These are phyloP conservation scores for Stephania yunnanensis DNA, from an alignment of 164 flowering plant genomes.

Conservation along the genomic window DNA sequence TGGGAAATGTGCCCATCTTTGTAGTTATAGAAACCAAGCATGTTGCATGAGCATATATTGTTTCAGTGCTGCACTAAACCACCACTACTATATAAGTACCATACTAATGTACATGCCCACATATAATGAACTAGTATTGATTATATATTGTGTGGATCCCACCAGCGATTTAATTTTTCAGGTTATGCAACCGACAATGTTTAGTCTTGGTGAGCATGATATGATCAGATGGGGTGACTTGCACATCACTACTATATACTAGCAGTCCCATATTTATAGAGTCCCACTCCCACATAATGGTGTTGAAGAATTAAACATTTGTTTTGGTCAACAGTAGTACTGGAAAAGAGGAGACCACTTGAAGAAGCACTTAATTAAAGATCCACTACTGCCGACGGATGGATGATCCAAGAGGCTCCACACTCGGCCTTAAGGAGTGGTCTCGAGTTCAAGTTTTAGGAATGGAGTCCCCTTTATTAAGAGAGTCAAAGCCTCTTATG, in stretches of 20 bases:
- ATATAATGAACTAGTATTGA: not conserved
- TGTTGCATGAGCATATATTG: not conserved
- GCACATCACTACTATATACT: not conserved
- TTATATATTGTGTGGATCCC: not conserved
- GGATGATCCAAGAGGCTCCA: too few relatives aligned
- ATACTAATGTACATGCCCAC: not conserved
- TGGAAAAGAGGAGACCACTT: slow-evolving; percentile 10
- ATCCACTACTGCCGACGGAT: not conserved
- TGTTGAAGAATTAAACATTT: not conserved
- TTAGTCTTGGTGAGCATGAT: not conserved
- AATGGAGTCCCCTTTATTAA: too few relatives aligned
- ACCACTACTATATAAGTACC: too few relatives aligned
- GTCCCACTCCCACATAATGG: slow-evolving; percentile 5
- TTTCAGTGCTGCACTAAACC: not conserved
- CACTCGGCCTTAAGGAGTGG: too few relatives aligned
- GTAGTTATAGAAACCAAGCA: not conserved
- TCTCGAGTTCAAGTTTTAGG: too few relatives aligned
- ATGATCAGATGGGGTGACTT: slow-evolving; percentile 2
- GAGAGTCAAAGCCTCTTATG: too few relatives aligned
- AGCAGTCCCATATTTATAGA: not conserved
- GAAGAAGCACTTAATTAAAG: not conserved
- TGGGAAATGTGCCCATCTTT: not conserved
- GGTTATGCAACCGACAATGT: not conserved
- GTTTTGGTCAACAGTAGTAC: not conserved
- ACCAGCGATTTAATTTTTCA: not conserved